Evolutionary conservation across 192 early-diverging fungal species (phyloP), one percentile per base, ranked within the genome.

Genomic region (Lobosporangium transversale): DNA sequence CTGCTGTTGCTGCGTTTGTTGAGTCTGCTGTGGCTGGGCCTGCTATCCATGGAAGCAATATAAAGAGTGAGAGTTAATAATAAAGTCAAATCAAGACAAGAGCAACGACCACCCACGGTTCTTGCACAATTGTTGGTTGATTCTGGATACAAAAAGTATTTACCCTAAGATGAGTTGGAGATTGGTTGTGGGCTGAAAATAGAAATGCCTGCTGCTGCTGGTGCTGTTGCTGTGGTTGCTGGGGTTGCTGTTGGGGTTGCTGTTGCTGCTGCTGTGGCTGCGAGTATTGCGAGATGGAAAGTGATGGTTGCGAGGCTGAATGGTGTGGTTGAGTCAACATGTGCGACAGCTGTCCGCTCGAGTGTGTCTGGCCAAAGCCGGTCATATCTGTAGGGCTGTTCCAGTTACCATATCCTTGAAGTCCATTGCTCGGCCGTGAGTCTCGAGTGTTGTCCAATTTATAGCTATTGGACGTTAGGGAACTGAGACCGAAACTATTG

Each of bases 161-260:
- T 45, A 76, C 73, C 27, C 73, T 31, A 12, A 76, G 21, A 42
- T 76, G 73, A 4, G 64, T 52, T 5, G 73, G 52, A 0, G 64
- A 57, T 26, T 66, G 63, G 32, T 30, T 48, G 32, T 76, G 63
- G 2, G 73, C n/a, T 3, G 60, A 17, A 21, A 76, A 67, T 32
- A 76, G 18, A 40, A 76, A 67, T 21, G 55, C 32, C 52, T 61
- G 56, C n/a, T 76, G 70, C 20, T 74, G 71, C 51, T 76, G 70
- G 11, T 44, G 53, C 32, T 71, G 69, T 6, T 36, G 52, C 11
- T 37, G 62, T 54, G 63, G 71, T 15, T 59, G 71, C 8, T 62
- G 58, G 10, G 40, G 56, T 23, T 65, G 70, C 49, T 58, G 68
- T 42, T 55, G 68, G 6, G 27, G 51, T 23, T 71, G 69, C 26